These are phyloP conservation scores for Acrocalymma vagum DNA, from an alignment of 2,329 filamentous ascomycete species.

Conservation along the genomic window DNA sequence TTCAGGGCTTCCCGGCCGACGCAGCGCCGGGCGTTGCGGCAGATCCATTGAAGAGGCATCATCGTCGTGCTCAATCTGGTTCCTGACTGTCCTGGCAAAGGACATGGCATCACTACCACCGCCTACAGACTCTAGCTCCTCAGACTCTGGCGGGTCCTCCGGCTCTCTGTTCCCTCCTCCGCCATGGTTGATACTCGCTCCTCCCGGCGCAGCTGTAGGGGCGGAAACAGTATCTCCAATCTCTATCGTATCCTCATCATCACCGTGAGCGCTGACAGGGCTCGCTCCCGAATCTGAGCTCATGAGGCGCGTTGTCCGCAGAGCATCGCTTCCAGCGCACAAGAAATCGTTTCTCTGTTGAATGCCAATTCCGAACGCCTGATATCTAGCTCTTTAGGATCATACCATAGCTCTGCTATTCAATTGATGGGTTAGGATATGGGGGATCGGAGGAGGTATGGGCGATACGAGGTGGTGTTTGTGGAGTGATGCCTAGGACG, in stretches of 20 bases:
- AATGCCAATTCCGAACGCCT: not conserved
- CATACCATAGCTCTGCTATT: too few species aligned
- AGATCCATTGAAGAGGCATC: slow-evolving; percentile 30
- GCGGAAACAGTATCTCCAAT: slow-evolving; percentile 61
- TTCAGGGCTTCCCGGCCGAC: slow-evolving; percentile 67
- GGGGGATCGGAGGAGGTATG: too few species aligned
- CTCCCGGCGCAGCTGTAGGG: slow-evolving; percentile 41
- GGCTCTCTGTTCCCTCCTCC: slow-evolving; percentile 26
- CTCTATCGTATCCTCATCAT: slow-evolving; percentile 56
- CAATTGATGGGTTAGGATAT: too few species aligned
- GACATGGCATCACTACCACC: slow-evolving; percentile 36
- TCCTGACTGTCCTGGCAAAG: slow-evolving; percentile 39
- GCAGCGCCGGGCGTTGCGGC: slow-evolving; percentile 18
- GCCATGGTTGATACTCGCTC: slow-evolving; percentile 12
- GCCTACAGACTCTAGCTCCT: slow-evolving; percentile 33
- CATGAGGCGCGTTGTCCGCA: slow-evolving; percentile 66
- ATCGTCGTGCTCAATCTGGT: slow-evolving; percentile 29
- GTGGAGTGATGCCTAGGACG: too few species aligned
- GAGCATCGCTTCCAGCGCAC: slow-evolving; percentile 60
- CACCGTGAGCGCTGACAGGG: slow-evolving; percentile 67
- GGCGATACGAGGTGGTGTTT: too few species aligned
- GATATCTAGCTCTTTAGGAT: not conserved
- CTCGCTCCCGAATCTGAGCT: slow-evolving; percentile 72
- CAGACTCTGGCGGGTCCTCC: too few species aligned
- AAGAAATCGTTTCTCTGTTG: too few species aligned